Evolutionary conservation across 2,329 filamentous ascomycete species (phyloP), one percentile per base, ranked within the genome.

Genomic region (Tolypocladium tropicale): DNA sequence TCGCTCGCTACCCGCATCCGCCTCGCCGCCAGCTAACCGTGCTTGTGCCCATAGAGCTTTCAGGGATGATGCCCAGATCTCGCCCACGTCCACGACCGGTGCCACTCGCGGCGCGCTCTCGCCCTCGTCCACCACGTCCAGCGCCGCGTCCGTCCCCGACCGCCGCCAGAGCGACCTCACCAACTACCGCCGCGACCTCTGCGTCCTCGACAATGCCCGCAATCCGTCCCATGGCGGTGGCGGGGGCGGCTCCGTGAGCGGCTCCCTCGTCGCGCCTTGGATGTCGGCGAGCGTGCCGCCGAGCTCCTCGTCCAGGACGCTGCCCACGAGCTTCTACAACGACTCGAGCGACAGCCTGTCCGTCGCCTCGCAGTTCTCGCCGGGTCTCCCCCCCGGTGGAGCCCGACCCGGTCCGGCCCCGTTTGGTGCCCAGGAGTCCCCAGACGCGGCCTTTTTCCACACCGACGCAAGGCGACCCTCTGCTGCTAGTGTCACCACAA

Each of bases 401-500:
- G 61, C 59, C 57, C 68, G 63, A 59, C 65, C 63, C 60, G 67
- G 66, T 55, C 53, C 59, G 56, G 63, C 67, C 51, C 59, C 67
- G 55, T 78, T 76, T 12, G 39, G 32, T 12, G 36, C 51, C 32
- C 82, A 78, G 62, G 86, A 89, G 53, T 82, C 82, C 4, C 78
- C 82, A 10, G 85, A 87, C 54, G 71, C 75, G 46, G 73, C 80
- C 49, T 85, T 80, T 64, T 83, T 80, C 59, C 75, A 77, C 53
- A 10, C 54, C 57, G 89, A 95, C 66, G 87, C 89, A 63, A 79
- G 94, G 60, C 82, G 93, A 53, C 93, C 93, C 2, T 97, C 94
- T 4, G 81, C 90, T 53, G 91, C 91, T 41, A 96, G 92, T 71
- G 85, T 92, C 60, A 65, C 70, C 55, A 91, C 88, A 16, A 95